These are phyloP conservation scores for Aspergillus sclerotioniger DNA, from an alignment of 495 filamentous ascomycete genomes.

Conservation along the genomic window DNA sequence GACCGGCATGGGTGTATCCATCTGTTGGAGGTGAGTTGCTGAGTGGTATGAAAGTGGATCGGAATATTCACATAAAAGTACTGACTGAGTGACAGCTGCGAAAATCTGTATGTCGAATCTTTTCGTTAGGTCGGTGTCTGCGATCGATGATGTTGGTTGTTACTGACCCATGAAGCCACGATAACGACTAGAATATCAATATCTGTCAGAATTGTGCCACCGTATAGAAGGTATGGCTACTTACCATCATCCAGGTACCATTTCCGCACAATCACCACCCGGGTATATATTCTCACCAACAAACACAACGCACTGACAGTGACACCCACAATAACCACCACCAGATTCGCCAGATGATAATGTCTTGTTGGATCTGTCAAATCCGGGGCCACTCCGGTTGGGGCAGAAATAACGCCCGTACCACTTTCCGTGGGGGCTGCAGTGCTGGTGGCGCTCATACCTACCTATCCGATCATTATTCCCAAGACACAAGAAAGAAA, in stretches of 20 bases:
- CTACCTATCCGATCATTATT: not conserved
- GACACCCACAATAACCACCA: slow-evolving; percentile 1
- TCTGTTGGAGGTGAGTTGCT: not conserved
- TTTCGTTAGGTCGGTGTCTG: too few relatives aligned
- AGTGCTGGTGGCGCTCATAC: not conserved
- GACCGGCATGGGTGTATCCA: not conserved
- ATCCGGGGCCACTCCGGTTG: not conserved
- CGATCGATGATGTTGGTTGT: not conserved
- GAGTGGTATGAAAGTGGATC: not conserved
- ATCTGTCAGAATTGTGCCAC: too few relatives aligned
- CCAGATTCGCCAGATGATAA: not conserved
- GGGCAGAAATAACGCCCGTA: not conserved
- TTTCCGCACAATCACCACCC: not conserved
- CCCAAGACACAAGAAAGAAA: not conserved
- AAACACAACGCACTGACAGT: not conserved
- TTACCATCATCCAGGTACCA: slow-evolving; percentile 3
- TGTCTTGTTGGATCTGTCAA: not conserved
- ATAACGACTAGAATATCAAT: not conserved
- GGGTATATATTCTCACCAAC: not conserved
- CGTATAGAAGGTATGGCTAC: too few relatives aligned
- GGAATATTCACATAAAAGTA: not conserved
- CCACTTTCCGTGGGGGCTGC: not conserved
- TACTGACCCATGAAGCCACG: not conserved
- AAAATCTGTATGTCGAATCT: not conserved
- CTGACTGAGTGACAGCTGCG: not conserved